Base-by-base conservation (phyloP, 148 eudicot species). In the Simmondsia chinensis region DNA sequence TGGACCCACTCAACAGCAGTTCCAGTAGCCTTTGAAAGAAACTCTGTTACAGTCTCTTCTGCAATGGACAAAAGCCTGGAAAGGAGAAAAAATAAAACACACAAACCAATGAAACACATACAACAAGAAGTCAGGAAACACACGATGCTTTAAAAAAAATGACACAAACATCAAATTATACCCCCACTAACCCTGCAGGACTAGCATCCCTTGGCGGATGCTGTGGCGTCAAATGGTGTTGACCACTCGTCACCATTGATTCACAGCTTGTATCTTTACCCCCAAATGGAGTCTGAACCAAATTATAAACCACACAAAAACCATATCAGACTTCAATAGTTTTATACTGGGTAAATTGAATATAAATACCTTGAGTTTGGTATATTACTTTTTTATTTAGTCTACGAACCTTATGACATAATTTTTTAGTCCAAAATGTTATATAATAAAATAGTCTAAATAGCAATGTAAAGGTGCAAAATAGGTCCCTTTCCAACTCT, bases 1-100 rank as follows among this genome's bases (percentile, higher is more conserved):
- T 61, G 75, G 68, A 73, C 59, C 79, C 79, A 73, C 53, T 73
- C 79, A 47, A 73, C 47, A 13, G 68, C 79, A 59, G 79, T 73
- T 73, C 79, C 79, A 54, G 75, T 69, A 21, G 79, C 79, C 70
- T 73, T 73, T 10, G 74, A 60, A 38, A 73, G 67, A 62, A 73
- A 73, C 70, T 69, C 79, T 73, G 64, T 40, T 62, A 60, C 51
- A 54, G 71, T 65, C 38, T 73, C 79, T 59, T 73, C 74, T 51
- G 79, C 74, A 51, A 68, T 58, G 43, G 61, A 64, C 61, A 73
- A 25, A 60, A 73, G 71, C 33, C 79, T 73, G 64, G 20, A n/a
- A n/a, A n/a, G n/a, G n/a, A n/a, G 43, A 54, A n/a, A n/a, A n/a
- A 38, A 53, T 30, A 60, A 63, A 69, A 67, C 56, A 48, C 41